Percentiles rank a stretch among this genome's conserved stretches.
These are phyloP conservation scores for Schoenoplectus triqueter DNA, from an alignment of 202 grass and related monocot species.

Conservation along the genomic window DNA sequence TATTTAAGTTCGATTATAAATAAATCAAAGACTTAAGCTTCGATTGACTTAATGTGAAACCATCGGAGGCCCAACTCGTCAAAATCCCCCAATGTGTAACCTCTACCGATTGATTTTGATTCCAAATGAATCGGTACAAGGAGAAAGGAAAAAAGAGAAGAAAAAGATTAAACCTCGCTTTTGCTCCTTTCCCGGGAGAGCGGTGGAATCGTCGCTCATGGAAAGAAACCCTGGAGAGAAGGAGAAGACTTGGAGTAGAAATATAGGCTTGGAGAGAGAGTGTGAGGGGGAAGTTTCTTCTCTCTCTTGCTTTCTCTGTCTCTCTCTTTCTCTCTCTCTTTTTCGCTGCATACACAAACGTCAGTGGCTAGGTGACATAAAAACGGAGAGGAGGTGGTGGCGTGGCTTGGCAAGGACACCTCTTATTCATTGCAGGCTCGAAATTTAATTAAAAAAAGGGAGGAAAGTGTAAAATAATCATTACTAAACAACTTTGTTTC, in stretches of 20 bases:
- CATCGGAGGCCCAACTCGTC: conserved; percentile 1
- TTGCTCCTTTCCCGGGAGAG: conserved; percentile 33
- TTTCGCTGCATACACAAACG: conserved; percentile 42
- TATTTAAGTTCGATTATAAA: neutral
- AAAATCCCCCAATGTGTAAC: conserved; percentile 21
- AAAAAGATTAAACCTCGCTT: conserved; percentile 29
- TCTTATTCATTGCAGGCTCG: neutral
- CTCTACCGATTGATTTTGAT: neutral
- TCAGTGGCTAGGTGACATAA: conserved; percentile 43
- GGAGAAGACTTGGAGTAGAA: conserved; percentile 26
- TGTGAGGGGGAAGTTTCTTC: conserved; percentile 26
- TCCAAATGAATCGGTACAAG: neutral
- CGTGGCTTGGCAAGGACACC: conserved; percentile 49
- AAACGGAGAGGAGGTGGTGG: conserved; percentile 22
- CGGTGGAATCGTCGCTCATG: conserved; percentile 16
- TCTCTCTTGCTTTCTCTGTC: conserved; percentile 48
- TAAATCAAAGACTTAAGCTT: conserved; percentile 16
- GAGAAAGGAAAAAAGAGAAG: neutral
- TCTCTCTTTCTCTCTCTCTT: conserved; percentile 18
- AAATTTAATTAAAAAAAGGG: conserved; percentile 33
- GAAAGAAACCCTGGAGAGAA: conserved; percentile 26
- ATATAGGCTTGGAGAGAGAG: conserved; percentile 1
- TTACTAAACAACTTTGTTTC: conserved; percentile 6
- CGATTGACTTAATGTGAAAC: neutral
- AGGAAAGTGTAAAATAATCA: conserved; percentile 27